phyloP scores from a whole-genome alignment of 192 early-diverging fungal genomes.

The Umbelopsis vinacea region DNA sequence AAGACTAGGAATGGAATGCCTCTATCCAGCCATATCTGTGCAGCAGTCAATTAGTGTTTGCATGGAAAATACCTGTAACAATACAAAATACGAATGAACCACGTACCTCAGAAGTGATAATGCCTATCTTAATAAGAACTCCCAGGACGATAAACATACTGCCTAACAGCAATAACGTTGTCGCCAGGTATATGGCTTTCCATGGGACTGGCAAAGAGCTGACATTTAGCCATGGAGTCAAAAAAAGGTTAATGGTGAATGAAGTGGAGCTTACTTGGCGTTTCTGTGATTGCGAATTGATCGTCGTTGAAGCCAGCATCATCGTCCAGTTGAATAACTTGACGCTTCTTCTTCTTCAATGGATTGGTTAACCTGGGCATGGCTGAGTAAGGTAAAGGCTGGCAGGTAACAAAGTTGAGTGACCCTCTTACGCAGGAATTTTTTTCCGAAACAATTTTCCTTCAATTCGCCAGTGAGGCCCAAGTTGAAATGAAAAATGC shows the following conservation, averaged over 20 bases:
- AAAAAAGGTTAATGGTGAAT: neutral
- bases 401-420: neutral
- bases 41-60: neutral
- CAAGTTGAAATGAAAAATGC: neutral
- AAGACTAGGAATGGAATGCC: constrained; percentile 59
- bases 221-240: neutral
- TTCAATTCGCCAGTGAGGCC: neutral
- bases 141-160: constrained; percentile 51
- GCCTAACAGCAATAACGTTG: constrained; percentile 50
- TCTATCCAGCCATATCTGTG: constrained; percentile 55
- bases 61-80: neutral
- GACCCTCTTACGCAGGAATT: neutral
- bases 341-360: constrained; percentile 29
- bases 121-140: constrained; percentile 52
- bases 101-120: constrained; percentile 53
- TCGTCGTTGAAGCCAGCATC: constrained; percentile 33
- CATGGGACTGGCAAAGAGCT: constrained; percentile 53
- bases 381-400: neutral
- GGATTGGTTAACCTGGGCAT: constrained; percentile 30
- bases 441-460: neutral
- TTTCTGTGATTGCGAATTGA: constrained; percentile 31
- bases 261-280: constrained; percentile 27
- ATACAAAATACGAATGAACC: neutral
- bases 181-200: constrained; percentile 56
- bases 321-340: constrained; percentile 30